A percentile compares a stretch with the other conserved stretches of the same genome.
Evolutionary conservation across 2,329 filamentous ascomycete species (phyloP).

Genomic region (Nemania sp.): DNA sequence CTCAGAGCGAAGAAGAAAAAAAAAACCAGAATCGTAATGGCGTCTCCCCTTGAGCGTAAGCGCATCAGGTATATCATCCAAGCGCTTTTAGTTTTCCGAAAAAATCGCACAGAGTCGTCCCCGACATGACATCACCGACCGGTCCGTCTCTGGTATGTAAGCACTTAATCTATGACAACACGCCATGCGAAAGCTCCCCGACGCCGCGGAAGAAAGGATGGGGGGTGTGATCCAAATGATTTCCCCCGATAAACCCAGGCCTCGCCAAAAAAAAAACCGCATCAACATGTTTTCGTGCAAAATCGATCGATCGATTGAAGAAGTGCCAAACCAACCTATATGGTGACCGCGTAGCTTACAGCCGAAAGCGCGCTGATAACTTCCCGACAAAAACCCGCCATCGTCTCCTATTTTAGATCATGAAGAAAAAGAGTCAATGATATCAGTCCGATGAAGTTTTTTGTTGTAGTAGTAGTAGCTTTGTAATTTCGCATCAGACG

Average conservation of each 20-base stretch:
- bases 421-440: too few relatives aligned
- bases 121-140: neutral
- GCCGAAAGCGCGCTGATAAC: too few relatives aligned
- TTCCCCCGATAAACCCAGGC: neutral
- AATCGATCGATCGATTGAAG: neutral
- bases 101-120: neutral
- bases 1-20: too few relatives aligned
- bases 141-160: neutral
- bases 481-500: constrained; percentile 28
- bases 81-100: neutral
- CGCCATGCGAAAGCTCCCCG: neutral
- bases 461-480: too few relatives aligned
- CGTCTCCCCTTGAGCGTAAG: neutral
- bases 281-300: constrained; percentile 4
- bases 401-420: neutral
- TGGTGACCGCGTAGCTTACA: too few relatives aligned
- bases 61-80: neutral
- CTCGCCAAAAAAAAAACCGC: neutral
- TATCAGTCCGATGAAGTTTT: too few relatives aligned
- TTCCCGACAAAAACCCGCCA: too few relatives aligned
- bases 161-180: neutral
- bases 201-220: neutral
- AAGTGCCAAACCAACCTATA: too few relatives aligned
- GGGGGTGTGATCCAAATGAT: neutral
- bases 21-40: neutral